Percentiles rank a stretch among this genome's conserved stretches.
Evolutionary conservation across 768 basidiomycete genomes (phyloP).

Genomic region (Amanita pseudoporphyria): DNA sequence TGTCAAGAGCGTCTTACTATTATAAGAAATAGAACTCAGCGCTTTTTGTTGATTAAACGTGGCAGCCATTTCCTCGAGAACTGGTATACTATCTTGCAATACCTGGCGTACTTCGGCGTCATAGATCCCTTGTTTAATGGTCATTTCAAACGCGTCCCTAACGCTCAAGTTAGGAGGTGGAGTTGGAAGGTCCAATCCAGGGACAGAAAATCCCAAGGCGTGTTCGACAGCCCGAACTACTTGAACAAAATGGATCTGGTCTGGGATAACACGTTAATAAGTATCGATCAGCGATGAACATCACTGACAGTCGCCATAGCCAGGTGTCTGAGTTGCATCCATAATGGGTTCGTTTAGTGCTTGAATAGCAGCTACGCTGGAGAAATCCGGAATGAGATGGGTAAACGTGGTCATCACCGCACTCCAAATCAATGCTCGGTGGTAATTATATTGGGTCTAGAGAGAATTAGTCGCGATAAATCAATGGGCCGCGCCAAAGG

Average conservation of each 20-base stretch:
- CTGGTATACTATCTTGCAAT: not conserved
- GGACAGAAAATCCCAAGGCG: slow-evolving; percentile 43
- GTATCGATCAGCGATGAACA: slow-evolving; percentile 43
- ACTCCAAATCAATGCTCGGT: slow-evolving; percentile 73
- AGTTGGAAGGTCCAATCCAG: slow-evolving; percentile 17
- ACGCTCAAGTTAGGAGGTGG: slow-evolving; percentile 15
- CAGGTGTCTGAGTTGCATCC: slow-evolving; percentile 54
- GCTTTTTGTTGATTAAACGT: not conserved
- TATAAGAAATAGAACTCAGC: not conserved
- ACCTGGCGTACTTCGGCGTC: slow-evolving; percentile 12
- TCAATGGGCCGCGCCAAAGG: not conserved
- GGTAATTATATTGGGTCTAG: slow-evolving; percentile 64
- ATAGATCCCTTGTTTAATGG: slow-evolving; percentile 15
- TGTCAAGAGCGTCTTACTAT: no score
- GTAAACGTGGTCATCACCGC: slow-evolving; percentile 68
- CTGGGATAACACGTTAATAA: no score
- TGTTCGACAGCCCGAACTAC: no score
- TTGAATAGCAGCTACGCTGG: slow-evolving; percentile 57
- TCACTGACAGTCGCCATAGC: no score
- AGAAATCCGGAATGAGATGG: slow-evolving; percentile 61
- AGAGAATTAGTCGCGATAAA: not conserved
- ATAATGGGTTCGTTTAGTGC: slow-evolving; percentile 75
- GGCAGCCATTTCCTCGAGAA: not conserved
- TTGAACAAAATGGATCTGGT: no score
- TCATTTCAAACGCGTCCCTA: slow-evolving; percentile 16